Conservation (phyloP, 2,329 filamentous ascomycete species). For the Xylariaceae sp. region DNA sequence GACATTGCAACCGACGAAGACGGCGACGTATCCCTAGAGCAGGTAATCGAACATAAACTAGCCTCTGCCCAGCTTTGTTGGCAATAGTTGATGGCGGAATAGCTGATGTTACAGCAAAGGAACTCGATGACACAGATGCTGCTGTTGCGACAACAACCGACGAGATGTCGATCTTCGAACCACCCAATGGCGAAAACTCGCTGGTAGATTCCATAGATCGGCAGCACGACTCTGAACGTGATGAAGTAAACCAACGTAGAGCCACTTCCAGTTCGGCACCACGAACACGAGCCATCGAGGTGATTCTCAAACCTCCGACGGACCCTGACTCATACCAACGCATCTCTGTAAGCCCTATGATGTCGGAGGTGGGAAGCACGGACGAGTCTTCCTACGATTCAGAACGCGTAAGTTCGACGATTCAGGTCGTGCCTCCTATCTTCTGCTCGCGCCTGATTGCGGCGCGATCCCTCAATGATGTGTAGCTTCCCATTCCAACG, state of each 20-base stretch:
- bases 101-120: background rate
- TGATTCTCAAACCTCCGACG: conserved; percentile 26
- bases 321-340: conserved; percentile 25
- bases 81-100: background rate
- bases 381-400: conserved; percentile 32
- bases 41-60: background rate
- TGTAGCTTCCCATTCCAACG: no score
- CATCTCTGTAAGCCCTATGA: conserved; percentile 32
- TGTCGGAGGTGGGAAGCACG: conserved; percentile 29
- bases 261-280: background rate
- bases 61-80: background rate
- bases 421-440: background rate
- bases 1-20: background rate
- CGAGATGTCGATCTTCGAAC: background rate
- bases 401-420: conserved; percentile 38
- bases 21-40: conserved; percentile 2
- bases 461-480: background rate
- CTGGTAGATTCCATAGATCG: conserved; percentile 1
- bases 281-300: conserved; percentile 25
- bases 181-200: background rate
- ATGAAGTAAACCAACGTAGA: background rate
- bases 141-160: background rate
- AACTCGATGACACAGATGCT: background rate
- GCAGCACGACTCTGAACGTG: background rate
- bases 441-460: background rate